Conservation (phyloP, 805 yeast species). For the Teunomyces aglyptinius region DNA sequence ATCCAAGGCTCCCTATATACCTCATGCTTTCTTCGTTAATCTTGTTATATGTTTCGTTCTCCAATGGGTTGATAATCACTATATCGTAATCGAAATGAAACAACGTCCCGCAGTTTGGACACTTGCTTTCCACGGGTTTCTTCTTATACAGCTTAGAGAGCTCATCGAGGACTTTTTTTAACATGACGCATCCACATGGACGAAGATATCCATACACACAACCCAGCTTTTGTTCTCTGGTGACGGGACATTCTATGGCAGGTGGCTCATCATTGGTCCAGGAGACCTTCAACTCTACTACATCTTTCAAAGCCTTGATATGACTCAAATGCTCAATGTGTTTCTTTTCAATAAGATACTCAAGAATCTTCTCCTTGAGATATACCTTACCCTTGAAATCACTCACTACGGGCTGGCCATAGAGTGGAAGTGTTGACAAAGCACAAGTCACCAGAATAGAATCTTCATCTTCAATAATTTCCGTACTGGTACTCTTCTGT, state of each 20-base stretch:
- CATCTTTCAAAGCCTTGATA: constrained; percentile 23
- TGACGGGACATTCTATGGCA: constrained; percentile 32
- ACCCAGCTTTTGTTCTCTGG: constrained; percentile 16
- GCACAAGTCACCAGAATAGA: constrained; percentile 48
- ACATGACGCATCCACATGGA: constrained; percentile 39
- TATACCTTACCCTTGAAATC: constrained; percentile 68
- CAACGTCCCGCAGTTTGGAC: constrained; percentile 31
- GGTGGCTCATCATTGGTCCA: constrained; percentile 17
- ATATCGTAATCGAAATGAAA: constrained; percentile 28
- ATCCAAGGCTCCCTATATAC: neutral
- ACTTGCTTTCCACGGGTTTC: constrained; percentile 15
- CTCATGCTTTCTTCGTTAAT: constrained; percentile 4
- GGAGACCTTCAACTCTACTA: constrained; percentile 21
- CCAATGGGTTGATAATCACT: constrained; percentile 30
- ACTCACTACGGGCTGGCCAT: constrained; percentile 53
- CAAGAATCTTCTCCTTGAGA: constrained; percentile 62
- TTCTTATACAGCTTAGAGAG: constrained; percentile 11
- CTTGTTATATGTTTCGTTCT: constrained; percentile 7
- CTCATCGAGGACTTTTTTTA: constrained; percentile 21
- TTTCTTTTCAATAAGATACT: constrained; percentile 46
- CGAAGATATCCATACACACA: constrained; percentile 29
- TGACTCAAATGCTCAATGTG: constrained; percentile 12
- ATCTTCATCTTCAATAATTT: constrained; percentile 18
- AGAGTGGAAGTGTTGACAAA: constrained; percentile 42
- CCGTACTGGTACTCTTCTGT: constrained; percentile 11